Evolutionary conservation across 1,284 basidiomycete genomes (phyloP).

Genomic region (Tilletiaria anomala): DNA sequence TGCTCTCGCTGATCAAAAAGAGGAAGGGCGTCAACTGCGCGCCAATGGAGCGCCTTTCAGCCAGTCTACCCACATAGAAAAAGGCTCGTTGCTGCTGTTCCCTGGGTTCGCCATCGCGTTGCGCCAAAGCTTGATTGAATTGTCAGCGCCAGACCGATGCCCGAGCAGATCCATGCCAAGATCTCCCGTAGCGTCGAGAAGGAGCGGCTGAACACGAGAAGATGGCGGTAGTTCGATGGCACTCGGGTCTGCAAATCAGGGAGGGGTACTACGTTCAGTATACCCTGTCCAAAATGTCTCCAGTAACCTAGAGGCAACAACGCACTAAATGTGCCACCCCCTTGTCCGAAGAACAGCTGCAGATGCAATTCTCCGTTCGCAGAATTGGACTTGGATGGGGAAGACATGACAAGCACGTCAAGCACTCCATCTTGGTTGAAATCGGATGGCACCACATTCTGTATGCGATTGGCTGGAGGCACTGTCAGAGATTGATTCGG

Average conservation of each 20-base stretch:
- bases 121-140: constrained; percentile 17
- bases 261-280: not conserved
- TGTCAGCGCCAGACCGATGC: constrained; percentile 43
- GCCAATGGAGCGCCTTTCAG: not conserved
- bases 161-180: constrained; percentile 80
- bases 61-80: constrained; percentile 3
- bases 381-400: constrained; percentile 38
- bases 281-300: not conserved
- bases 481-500: constrained; percentile 38
- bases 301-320: not conserved
- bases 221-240: constrained; percentile 51
- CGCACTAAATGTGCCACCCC: not conserved
- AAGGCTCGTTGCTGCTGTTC: constrained; percentile 5
- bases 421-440: constrained; percentile 80
- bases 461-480: constrained; percentile 22
- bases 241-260: constrained; percentile 4
- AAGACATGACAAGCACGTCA: constrained; percentile 68
- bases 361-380: not conserved
- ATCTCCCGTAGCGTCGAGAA: constrained; percentile 71
- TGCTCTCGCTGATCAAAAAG: not conserved
- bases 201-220: constrained; percentile 61
- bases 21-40: not conserved
- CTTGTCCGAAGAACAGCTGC: constrained; percentile 1
- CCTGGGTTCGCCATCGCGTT: constrained; percentile 9
- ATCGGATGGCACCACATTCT: constrained; percentile 78